These are phyloP conservation scores for Besnoitia besnoiti DNA, from an alignment of 169 alveolate genomes.

Conservation along the genomic window DNA sequence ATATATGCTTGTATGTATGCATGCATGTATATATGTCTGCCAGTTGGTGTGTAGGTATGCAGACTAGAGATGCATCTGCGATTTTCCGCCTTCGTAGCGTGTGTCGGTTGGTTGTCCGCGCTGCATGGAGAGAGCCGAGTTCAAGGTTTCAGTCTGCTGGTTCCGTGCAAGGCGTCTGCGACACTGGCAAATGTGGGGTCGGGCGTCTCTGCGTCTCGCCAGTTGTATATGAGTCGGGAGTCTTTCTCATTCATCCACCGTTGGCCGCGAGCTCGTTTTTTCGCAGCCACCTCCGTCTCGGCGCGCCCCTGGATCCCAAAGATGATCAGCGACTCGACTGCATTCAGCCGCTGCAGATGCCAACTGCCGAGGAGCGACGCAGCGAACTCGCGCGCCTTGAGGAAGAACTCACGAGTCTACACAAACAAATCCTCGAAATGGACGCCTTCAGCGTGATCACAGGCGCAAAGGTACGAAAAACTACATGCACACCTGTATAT, in stretches of 20 bases:
- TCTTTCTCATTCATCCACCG: conserved; percentile 1
- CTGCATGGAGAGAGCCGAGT: neutral
- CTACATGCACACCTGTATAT: neutral
- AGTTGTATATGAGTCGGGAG: too few species aligned
- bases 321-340: conserved; percentile 31
- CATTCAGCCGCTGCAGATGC: neutral
- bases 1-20: neutral
- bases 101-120: neutral
- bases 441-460: neutral
- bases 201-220: neutral
- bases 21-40: neutral
- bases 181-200: neutral
- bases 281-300: conserved; percentile 20
- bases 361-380: neutral
- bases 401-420: neutral
- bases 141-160: neutral
- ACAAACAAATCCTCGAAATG: neutral
- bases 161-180: neutral
- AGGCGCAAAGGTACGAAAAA: neutral
- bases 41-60: neutral
- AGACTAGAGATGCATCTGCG: neutral
- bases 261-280: too few species aligned
- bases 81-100: neutral
- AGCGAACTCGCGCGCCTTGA: neutral
- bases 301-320: neutral